Conservation (phyloP, 2,329 filamentous ascomycete genomes). For the Aureobasidium subglaciale region DNA sequence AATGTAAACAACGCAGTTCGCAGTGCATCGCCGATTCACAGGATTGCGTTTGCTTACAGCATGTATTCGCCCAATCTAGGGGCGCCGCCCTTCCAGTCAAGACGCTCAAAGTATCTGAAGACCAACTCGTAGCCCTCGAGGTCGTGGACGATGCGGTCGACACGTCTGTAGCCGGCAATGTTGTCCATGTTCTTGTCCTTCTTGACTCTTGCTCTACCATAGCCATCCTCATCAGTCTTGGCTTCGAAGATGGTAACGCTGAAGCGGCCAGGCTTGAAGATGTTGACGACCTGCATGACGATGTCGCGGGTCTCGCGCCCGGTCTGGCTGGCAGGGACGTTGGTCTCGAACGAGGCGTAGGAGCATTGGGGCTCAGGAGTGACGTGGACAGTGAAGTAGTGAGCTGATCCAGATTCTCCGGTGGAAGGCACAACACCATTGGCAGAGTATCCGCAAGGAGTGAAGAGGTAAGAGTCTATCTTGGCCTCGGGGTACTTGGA, state of each 20-base stretch:
- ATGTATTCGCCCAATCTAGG: constrained; percentile 52
- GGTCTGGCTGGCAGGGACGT: constrained; percentile 81
- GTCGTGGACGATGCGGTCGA: constrained; percentile 94
- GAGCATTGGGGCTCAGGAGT: constrained; percentile 96
- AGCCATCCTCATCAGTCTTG: constrained; percentile 50
- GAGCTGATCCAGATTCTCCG: constrained; percentile 42
- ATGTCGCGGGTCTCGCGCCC: constrained; percentile 85
- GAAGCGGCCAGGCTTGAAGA: constrained; percentile 97
- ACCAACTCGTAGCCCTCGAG: constrained; percentile 95
- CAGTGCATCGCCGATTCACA: not conserved
- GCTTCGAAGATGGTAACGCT: constrained; percentile 95
- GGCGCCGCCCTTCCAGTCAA: constrained; percentile 66
- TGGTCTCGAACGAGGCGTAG: constrained; percentile 97
- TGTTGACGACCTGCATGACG: constrained; percentile 86
- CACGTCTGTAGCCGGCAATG: constrained; percentile 76
- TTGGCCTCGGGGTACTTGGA: constrained; percentile 84
- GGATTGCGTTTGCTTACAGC: constrained; percentile 2
- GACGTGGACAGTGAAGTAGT: constrained; percentile 98
- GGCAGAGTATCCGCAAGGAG: constrained; percentile 92
- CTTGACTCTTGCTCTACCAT: constrained; percentile 29
- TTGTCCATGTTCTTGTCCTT: constrained; percentile 57
- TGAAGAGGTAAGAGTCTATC: constrained; percentile 94
- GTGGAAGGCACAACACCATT: constrained; percentile 84
- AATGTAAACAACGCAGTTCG: constrained; percentile 1
- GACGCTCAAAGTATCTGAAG: constrained; percentile 90